Evolutionary conservation across 1,284 basidiomycete genomes (phyloP).

Genomic region (Pholiota adiposa): DNA sequence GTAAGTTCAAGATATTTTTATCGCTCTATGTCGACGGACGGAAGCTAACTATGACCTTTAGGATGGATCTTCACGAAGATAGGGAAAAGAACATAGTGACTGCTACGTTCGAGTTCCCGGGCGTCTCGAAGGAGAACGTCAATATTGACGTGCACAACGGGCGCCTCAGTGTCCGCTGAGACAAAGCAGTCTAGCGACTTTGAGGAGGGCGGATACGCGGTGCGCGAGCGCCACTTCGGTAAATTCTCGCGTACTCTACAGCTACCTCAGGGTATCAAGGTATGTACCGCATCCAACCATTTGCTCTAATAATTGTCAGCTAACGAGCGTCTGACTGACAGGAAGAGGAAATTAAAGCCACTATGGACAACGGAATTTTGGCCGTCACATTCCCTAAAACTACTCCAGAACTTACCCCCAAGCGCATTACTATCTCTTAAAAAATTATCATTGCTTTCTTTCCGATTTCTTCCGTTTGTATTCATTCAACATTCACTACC

Average conservation of each 20-base stretch:
- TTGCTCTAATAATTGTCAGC: not conserved
- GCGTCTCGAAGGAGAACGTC: constrained; percentile 43
- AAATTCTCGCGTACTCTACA: constrained; percentile 40
- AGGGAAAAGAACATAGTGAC: constrained; percentile 37
- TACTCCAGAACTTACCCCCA: not conserved
- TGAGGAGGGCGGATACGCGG: constrained; percentile 33
- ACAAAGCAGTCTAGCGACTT: constrained; percentile 24
- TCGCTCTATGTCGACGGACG: no score
- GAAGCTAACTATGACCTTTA: constrained; percentile 14
- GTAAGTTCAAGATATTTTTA: constrained; percentile 6
- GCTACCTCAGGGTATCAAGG: constrained; percentile 41
- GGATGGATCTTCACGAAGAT: constrained; percentile 37
- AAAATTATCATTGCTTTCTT: not conserved
- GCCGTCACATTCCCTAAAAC: constrained; percentile 7
- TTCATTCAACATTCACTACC: not conserved
- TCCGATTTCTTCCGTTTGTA: not conserved
- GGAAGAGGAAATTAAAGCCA: constrained; percentile 7
- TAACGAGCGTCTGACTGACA: not conserved
- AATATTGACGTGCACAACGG: constrained; percentile 40
- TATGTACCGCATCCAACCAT: constrained; percentile 5
- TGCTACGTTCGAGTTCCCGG: constrained; percentile 48
- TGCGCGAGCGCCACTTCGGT: constrained; percentile 41
- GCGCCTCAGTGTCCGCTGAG: constrained; percentile 42
- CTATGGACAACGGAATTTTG: constrained; percentile 2
- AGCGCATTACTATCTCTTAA: constrained; percentile 2